These are phyloP conservation scores for Orbilia brochopaga DNA, from an alignment of 2,329 filamentous ascomycete species.

Conservation along the genomic window DNA sequence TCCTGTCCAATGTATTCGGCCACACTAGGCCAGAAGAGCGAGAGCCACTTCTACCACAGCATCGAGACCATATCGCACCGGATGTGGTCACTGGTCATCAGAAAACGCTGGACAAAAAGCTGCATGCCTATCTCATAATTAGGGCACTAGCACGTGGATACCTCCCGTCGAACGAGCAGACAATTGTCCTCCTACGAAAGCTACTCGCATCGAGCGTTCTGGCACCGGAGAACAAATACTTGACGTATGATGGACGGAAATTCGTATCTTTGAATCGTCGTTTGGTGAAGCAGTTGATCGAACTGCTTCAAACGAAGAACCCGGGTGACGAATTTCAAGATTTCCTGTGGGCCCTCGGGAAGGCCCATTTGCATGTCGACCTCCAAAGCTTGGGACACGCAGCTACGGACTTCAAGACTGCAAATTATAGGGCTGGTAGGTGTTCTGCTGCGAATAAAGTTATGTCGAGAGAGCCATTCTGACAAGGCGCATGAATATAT, in stretches of 20 bases:
- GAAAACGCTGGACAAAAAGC: constrained; percentile 79
- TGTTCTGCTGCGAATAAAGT: constrained; percentile 31
- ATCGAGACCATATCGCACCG: constrained; percentile 78
- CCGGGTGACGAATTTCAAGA: constrained; percentile 84
- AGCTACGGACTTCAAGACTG: constrained; percentile 69
- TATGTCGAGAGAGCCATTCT: constrained; percentile 11
- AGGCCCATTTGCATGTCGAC: constrained; percentile 74
- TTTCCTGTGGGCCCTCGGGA: constrained; percentile 82
- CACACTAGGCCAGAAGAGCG: constrained; percentile 68
- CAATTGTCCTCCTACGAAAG: constrained; percentile 77
- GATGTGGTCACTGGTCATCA: constrained; percentile 60
- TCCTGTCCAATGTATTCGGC: constrained; percentile 68
- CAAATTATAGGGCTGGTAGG: constrained; percentile 73
- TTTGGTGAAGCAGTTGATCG: constrained; percentile 79
- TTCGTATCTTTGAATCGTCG: constrained; percentile 74
- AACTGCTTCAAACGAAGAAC: constrained; percentile 84
- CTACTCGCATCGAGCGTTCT: constrained; percentile 78
- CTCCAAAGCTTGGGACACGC: constrained; percentile 68
- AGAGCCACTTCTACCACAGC: constrained; percentile 80
- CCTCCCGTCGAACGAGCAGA: constrained; percentile 89
- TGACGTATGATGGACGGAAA: constrained; percentile 78
- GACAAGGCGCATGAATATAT: constrained; percentile 1
- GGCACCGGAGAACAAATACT: constrained; percentile 73
- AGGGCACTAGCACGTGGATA: constrained; percentile 80
- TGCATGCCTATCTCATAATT: constrained; percentile 91